These are phyloP conservation scores for Microcyclospora tardicrescens DNA, from an alignment of 2,329 filamentous ascomycete genomes.

Conservation along the genomic window DNA sequence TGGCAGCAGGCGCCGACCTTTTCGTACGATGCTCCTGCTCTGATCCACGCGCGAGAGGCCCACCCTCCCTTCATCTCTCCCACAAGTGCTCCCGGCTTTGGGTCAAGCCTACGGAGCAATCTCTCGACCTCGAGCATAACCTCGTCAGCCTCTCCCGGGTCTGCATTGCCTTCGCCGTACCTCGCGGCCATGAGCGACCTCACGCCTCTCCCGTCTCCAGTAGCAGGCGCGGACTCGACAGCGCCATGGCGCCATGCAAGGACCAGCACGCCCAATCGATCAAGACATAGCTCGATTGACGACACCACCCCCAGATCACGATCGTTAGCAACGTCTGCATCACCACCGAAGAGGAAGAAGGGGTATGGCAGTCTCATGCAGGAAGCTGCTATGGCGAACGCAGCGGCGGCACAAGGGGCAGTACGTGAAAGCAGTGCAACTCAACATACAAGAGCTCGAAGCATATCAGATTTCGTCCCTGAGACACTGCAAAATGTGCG, in stretches of 20 bases:
- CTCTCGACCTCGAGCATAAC: conserved; percentile 32
- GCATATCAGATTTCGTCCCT: conserved; percentile 77
- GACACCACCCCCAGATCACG: conserved; percentile 20
- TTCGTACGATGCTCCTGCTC: too few species aligned
- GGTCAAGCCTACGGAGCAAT: conserved; percentile 25
- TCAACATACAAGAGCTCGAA: conserved; percentile 55
- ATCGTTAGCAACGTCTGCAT: conserved; percentile 11
- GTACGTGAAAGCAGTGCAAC: conserved; percentile 5
- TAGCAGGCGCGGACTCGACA: conserved; percentile 25
- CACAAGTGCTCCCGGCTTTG: conserved; percentile 14
- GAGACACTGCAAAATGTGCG: conserved; percentile 55
- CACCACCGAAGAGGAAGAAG: conserved; percentile 33
- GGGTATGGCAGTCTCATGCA: conserved; percentile 33
- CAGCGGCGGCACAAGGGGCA: conserved; percentile 12
- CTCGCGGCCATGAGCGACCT: conserved; percentile 37
- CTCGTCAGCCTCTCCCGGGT: conserved; percentile 32
- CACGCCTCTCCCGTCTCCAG: conserved; percentile 39
- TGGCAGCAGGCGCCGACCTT: too few species aligned
- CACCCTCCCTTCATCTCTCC: conserved; percentile 26
- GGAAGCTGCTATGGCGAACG: conserved; percentile 22
- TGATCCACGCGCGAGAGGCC: not conserved
- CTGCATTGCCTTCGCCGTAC: conserved; percentile 34
- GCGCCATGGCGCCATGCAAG: conserved; percentile 30
- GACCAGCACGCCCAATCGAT: conserved; percentile 16
- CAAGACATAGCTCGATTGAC: conserved; percentile 17